A percentile compares a stretch with the other conserved stretches of the same genome.
Conservation (phyloP, 2,329 filamentous ascomycete genomes). For the Macrophomina tecta region DNA sequence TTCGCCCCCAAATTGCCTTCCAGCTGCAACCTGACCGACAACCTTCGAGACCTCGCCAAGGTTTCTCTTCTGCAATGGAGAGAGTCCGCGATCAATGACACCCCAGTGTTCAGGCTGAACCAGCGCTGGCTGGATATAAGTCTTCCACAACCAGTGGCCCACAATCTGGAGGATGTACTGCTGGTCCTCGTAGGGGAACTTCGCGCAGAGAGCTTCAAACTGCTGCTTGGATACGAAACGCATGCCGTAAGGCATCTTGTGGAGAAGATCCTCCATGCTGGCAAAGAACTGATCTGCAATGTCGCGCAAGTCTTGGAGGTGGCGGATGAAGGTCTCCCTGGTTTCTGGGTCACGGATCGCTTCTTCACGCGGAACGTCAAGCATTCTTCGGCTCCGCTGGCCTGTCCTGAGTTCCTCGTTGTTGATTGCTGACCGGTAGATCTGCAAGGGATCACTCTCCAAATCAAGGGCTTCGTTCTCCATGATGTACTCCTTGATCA, state of each 20-base stretch:
- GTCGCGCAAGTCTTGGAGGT: slow-evolving; percentile 90
- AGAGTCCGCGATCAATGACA: slow-evolving; percentile 86
- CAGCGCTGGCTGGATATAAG: slow-evolving; percentile 89
- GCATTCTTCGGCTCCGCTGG: slow-evolving; percentile 76
- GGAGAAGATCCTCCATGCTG: slow-evolving; percentile 79
- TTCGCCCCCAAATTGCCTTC: slow-evolving; percentile 87
- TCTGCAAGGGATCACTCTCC: slow-evolving; percentile 96
- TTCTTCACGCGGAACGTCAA: slow-evolving; percentile 86
- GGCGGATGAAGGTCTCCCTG: slow-evolving; percentile 88
- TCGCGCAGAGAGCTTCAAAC: slow-evolving; percentile 76
- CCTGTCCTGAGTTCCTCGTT: slow-evolving; percentile 96
- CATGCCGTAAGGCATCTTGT: slow-evolving; percentile 90
- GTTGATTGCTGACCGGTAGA: slow-evolving; percentile 93
- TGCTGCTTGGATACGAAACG: slow-evolving; percentile 87
- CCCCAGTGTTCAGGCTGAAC: slow-evolving; percentile 91
- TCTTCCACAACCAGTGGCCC: slow-evolving; percentile 91
- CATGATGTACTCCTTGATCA: slow-evolving; percentile 90
- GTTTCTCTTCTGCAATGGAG: slow-evolving; percentile 91
- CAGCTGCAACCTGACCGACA: slow-evolving; percentile 84
- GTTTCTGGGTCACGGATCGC: slow-evolving; percentile 97
- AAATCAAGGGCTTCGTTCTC: slow-evolving; percentile 90
- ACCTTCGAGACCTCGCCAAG: slow-evolving; percentile 90
- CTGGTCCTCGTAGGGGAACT: slow-evolving; percentile 80
- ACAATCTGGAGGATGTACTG: slow-evolving; percentile 81
- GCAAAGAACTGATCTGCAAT: slow-evolving; percentile 91